Evolutionary conservation across 139 green algal genomes (phyloP).

Genomic region (Gonium pectorale): DNA sequence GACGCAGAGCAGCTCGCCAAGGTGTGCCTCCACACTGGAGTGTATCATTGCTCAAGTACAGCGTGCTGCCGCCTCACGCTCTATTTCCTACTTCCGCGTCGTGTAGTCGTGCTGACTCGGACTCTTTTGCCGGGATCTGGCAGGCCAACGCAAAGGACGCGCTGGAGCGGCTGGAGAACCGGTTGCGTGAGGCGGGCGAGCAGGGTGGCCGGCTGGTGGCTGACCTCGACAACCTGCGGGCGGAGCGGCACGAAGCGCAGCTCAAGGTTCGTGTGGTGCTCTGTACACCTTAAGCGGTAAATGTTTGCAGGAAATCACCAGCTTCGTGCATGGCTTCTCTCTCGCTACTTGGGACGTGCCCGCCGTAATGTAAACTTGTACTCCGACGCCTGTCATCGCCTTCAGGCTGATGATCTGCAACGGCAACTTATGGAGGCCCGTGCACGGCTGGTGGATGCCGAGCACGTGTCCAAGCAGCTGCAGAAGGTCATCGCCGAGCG

Average conservation of each 20-base stretch:
- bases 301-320: too few relatives aligned
- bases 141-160: slow-evolving; percentile 32
- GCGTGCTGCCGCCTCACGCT: too few relatives aligned
- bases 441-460: slow-evolving; percentile 19
- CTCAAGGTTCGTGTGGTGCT: slow-evolving; percentile 34
- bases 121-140: too few relatives aligned
- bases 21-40: too few relatives aligned
- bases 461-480: slow-evolving; percentile 35
- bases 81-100: too few relatives aligned
- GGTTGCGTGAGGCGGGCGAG: slow-evolving; percentile 17
- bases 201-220: slow-evolving; percentile 11
- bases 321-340: too few relatives aligned
- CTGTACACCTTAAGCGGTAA: too few relatives aligned
- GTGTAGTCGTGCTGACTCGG: too few relatives aligned
- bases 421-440: slow-evolving; percentile 28
- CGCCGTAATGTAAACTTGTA: too few relatives aligned
- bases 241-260: slow-evolving; percentile 41
- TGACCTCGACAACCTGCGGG: slow-evolving; percentile 24
- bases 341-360: too few relatives aligned
- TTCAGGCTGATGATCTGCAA: slow-evolving; percentile 33
- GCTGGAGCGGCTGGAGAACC: slow-evolving; percentile 31
- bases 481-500: slow-evolving; percentile 27
- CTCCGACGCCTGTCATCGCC: too few relatives aligned
- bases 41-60: too few relatives aligned
- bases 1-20: slow-evolving; percentile 40